phyloP scores from a whole-genome alignment of 2,329 filamentous ascomycete genomes.

The Fusarium sp. region DNA sequence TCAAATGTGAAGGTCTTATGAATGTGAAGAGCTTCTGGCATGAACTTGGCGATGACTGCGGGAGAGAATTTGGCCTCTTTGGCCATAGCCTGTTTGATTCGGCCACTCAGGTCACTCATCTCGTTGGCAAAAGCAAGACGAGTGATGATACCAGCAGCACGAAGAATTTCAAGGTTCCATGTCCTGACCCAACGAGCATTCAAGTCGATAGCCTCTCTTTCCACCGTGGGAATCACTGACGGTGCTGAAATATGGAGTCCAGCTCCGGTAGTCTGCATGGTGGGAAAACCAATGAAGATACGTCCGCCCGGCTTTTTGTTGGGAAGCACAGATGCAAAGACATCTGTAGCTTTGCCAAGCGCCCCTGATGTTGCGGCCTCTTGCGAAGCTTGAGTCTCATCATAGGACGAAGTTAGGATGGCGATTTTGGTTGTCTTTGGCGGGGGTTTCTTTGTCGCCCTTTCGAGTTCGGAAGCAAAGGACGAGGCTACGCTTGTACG shows the following conservation, averaged over 20 bases:
- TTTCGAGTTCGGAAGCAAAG: slow-evolving; percentile 87
- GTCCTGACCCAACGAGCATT: slow-evolving; percentile 94
- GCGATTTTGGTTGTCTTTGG: slow-evolving; percentile 87
- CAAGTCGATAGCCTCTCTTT: slow-evolving; percentile 94
- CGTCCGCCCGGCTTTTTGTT: slow-evolving; percentile 83
- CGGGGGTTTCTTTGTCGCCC: slow-evolving; percentile 96
- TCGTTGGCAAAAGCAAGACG: slow-evolving; percentile 88
- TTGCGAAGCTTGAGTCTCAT: slow-evolving; percentile 76
- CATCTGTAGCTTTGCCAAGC: slow-evolving; percentile 71
- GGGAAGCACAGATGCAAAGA: slow-evolving; percentile 91
- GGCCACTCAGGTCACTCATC: slow-evolving; percentile 78
- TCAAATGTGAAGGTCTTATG: slow-evolving; percentile 88
- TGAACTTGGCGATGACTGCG: slow-evolving; percentile 71
- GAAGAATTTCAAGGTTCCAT: slow-evolving; percentile 95
- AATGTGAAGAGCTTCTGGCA: slow-evolving; percentile 83
- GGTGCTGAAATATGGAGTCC: slow-evolving; percentile 95
- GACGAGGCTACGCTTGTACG: slow-evolving; percentile 76
- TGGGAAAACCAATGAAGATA: slow-evolving; percentile 97
- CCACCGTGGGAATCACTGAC: slow-evolving; percentile 95
- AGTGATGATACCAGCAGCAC: slow-evolving; percentile 89
- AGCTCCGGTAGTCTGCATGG: slow-evolving; percentile 93
- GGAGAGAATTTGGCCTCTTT: slow-evolving; percentile 65
- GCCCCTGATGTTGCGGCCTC: slow-evolving; percentile 54
- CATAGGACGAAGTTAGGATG: slow-evolving; percentile 90
- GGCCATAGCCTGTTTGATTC: slow-evolving; percentile 59